Base-by-base conservation (phyloP, 106 monocot genomes). In the Phalaenopsis aphrodite region DNA sequence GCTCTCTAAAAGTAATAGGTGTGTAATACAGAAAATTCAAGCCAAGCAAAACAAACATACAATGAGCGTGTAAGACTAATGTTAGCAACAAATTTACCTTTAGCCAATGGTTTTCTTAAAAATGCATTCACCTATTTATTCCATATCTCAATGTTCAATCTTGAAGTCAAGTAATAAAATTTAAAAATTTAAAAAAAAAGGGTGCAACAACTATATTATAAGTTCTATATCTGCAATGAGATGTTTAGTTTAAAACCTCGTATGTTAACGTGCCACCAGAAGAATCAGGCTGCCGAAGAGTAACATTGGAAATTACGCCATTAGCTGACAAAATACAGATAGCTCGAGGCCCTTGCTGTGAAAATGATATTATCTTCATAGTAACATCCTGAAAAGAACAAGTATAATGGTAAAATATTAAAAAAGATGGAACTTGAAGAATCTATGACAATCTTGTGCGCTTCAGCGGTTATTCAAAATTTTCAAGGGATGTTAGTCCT, bases 201-300 rank as follows among this genome's bases (percentile, higher is more conserved):
- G 11, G 11, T 15, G 30, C 69, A 69, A 69, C 7, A 65, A 65
- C 64, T 21, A 24, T 0, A 65, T 65, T 65, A 8, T 21, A 65
- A 65, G 23, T 39, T 39, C 39, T 18, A 12, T 37, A 69, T 39
- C 37, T 11, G 38, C 30, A 38, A 69, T 8, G 69, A 30, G 3
- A 61, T 69, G 38, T 19, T 30, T 3, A 69, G 38, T 56, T 19
- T 2, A 82, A 83, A 85, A 92, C 92, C 92, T 92, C 92, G 49
- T 92, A 92, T 58, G 92, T 92, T 75, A 92, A 66, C 79, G 92
- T 92, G n/a, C 92, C 92, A 16, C 92, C 92, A 48, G 87, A 89
- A 0, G 92, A 92, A 83, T 92, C 89, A 58, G 89, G 88, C 39
- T 92, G 92, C 36, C 92, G 85, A 64, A 92, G 92, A 4, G 92